phyloP scores from a whole-genome alignment of 805 yeast genomes.

The Yarrowia divulgata region DNA sequence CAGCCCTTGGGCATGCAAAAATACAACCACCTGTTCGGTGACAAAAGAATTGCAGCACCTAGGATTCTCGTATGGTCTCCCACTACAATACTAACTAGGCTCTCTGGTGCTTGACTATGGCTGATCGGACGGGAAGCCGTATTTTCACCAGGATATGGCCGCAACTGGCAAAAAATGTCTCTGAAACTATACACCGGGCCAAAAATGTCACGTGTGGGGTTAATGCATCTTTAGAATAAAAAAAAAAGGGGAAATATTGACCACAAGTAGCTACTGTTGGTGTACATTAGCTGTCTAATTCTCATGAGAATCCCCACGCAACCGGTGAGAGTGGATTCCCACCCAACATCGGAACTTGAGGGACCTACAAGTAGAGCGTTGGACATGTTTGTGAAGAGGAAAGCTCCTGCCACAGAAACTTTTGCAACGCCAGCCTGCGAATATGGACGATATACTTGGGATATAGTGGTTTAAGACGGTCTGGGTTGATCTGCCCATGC shows the following conservation, averaged over 20 bases:
- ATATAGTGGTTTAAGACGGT: not conserved
- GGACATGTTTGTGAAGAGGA: not conserved
- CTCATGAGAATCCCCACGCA: not conserved
- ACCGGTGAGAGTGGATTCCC: not conserved
- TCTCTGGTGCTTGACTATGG: constrained; percentile 25
- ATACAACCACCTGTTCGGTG: not conserved
- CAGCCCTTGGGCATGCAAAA: not conserved
- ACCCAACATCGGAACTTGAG: not conserved
- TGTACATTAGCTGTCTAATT: too few relatives aligned
- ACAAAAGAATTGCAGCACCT: constrained; percentile 14
- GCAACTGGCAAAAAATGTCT: not conserved
- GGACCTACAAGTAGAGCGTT: not conserved
- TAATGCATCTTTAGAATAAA: too few relatives aligned
- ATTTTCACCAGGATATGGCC: constrained; percentile 24
- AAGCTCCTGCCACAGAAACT: not conserved
- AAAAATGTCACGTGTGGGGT: constrained; percentile 15
- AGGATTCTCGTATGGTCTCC: constrained; percentile 25
- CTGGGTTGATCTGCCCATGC: not conserved
- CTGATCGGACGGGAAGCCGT: constrained; percentile 26
- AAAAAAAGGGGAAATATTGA: too few relatives aligned
- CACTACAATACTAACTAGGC: constrained; percentile 23
- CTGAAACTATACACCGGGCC: not conserved
- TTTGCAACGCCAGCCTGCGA: not conserved
- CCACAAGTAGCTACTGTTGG: too few relatives aligned
- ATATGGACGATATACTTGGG: constrained; percentile 1